Evolutionary conservation across 441 rosid species (phyloP).

Genomic region (Kokia cookei): DNA sequence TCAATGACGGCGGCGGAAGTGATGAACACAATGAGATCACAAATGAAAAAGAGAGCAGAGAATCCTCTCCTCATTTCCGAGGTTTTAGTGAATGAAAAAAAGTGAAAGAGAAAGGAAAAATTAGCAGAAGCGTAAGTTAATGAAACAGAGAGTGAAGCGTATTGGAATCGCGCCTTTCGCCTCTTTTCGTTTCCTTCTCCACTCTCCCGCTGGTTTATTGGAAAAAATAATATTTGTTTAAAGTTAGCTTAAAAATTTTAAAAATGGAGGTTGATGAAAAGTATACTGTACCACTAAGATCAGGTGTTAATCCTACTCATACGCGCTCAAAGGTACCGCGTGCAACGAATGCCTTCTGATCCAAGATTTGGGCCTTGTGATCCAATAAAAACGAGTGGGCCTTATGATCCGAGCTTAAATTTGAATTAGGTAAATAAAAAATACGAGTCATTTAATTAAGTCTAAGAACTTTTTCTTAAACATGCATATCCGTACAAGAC

Average conservation of each 20-base stretch:
- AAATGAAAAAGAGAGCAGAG: conserved; percentile 23
- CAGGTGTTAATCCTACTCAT: neutral
- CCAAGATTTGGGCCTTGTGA: too few species aligned
- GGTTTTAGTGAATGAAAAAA: neutral
- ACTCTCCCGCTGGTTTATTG: neutral
- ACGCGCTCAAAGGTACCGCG: neutral
- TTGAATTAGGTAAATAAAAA: too few species aligned
- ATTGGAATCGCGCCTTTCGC: neutral
- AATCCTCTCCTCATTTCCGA: conserved; percentile 38
- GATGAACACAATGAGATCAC: conserved; percentile 34
- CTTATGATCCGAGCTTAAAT: too few species aligned
- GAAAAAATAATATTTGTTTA: neutral
- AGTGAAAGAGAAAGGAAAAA: neutral
- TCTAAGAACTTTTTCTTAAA: too few species aligned
- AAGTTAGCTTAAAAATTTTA: neutral
- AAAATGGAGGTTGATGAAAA: neutral
- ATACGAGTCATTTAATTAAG: too few species aligned
- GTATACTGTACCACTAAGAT: neutral
- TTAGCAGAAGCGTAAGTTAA: neutral
- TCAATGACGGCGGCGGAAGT: conserved; percentile 28
- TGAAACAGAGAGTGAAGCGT: neutral
- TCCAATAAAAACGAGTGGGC: too few species aligned
- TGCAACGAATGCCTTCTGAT: neutral
- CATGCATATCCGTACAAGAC: too few species aligned
- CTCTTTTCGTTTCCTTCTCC: neutral